A percentile compares a stretch with the other conserved stretches of the same genome.
These are phyloP conservation scores for Bryoerythrophyllum caledonicum DNA, from an alignment of 225 moss, liverwort and hornwort species.

Conservation along the genomic window DNA sequence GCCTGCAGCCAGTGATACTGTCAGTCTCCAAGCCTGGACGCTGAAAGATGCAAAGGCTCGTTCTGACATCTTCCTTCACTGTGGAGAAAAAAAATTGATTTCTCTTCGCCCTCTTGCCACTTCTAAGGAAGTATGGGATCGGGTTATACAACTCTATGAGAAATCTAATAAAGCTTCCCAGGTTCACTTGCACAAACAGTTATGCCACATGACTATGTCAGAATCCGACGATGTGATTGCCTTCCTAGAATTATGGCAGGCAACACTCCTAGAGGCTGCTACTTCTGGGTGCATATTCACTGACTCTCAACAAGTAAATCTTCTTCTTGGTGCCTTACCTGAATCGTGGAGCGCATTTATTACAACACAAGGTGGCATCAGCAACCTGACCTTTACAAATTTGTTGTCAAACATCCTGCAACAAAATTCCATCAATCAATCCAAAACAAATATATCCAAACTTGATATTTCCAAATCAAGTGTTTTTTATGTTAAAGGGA, in stretches of 20 bases:
- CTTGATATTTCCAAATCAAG: background rate
- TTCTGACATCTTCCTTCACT: background rate
- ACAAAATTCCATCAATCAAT: background rate
- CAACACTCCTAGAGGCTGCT: background rate
- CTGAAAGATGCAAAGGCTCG: background rate
- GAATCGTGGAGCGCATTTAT: background rate
- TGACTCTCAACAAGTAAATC: background rate
- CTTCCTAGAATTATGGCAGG: background rate
- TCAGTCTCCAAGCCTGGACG: background rate
- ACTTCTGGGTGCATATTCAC: background rate
- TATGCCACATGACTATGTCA: background rate
- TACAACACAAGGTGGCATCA: background rate
- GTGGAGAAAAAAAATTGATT: background rate
- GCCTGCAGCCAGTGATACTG: background rate
- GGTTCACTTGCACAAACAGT: background rate
- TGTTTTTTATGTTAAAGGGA: background rate
- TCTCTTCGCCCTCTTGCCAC: background rate
- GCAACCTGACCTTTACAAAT: background rate
- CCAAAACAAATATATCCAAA: background rate
- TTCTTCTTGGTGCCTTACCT: background rate
- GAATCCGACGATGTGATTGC: background rate
- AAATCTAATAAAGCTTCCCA: background rate
- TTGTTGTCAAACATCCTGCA: background rate
- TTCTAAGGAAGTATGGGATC: background rate
- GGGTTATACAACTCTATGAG: background rate